Evolutionary conservation across 2,329 filamentous ascomycete species (phyloP).

Genomic region (Cercospora zeae-maydis): DNA sequence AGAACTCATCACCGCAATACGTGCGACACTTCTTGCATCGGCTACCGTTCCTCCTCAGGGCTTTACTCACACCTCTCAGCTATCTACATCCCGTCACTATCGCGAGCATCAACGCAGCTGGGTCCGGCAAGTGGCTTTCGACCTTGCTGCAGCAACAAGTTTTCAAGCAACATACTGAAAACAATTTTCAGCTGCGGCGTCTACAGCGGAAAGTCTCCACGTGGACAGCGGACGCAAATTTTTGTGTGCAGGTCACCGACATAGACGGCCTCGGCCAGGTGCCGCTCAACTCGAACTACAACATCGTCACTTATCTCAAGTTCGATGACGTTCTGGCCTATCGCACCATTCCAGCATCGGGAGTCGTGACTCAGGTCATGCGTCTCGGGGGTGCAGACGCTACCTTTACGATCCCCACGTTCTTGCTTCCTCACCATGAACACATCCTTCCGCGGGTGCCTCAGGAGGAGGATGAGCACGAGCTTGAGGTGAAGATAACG

Average conservation of each 20-base stretch:
- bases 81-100: slow-evolving; percentile 54
- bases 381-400: slow-evolving; percentile 52
- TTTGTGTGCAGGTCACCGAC: slow-evolving; percentile 48
- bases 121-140: slow-evolving; percentile 51
- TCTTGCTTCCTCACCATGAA: slow-evolving; percentile 54
- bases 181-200: slow-evolving; percentile 44
- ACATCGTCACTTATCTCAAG: slow-evolving; percentile 47
- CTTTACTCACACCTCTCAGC: slow-evolving; percentile 48
- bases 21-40: slow-evolving; percentile 48
- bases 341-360: slow-evolving; percentile 44
- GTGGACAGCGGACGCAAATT: slow-evolving; percentile 53
- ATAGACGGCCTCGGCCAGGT: slow-evolving; percentile 48
- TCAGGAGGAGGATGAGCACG: slow-evolving; percentile 34
- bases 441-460: slow-evolving; percentile 48
- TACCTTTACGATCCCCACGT: slow-evolving; percentile 48
- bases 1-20: slow-evolving; percentile 42
- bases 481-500: slow-evolving; percentile 40
- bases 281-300: slow-evolving; percentile 48
- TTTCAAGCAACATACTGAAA: slow-evolving; percentile 48
- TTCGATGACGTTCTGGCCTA: slow-evolving; percentile 51
- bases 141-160: slow-evolving; percentile 47
- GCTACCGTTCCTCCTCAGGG: slow-evolving; percentile 48
- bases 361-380: slow-evolving; percentile 48
- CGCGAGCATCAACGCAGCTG: slow-evolving; percentile 49
- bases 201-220: slow-evolving; percentile 47